Evolutionary conservation across 306 rosid species (phyloP), one percentile per base, ranked within the genome.

Genomic region (Acmispon strigosus): DNA sequence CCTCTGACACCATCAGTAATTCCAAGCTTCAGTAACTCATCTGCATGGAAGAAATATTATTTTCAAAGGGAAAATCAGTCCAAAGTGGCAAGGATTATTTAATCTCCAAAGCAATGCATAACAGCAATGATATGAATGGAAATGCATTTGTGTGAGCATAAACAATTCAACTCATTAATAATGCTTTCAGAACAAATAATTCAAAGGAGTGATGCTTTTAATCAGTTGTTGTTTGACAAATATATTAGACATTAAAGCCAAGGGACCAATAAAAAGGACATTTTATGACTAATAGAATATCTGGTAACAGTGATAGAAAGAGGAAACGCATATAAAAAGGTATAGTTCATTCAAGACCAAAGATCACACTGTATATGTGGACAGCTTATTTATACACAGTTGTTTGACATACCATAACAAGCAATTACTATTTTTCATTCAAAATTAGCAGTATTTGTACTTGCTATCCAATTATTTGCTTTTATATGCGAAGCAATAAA

Each of bases 21-120:
- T 81, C 98, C 98, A 83, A 94, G 97, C 86, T 87, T 94, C 74
- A 41, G 81, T 54, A 94, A 85, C 80, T 94, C 98, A 77, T 80
- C 98, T 94, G 88, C 86, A 82, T 79, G 70, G 57, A 69, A 69
- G 47, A 61, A 69, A 18, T 8, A 71, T 12, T 59, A 76, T 42
- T 76, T 58, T 20, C 62, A 51, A 15, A 8, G 17, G 60, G 61
- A 59, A 80, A 64, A 47, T 56, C 49, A 42, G 36, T 55, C 37
- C 8, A 70, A 56, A 55, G 58, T 14, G 50, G 43, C 51, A 39
- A 37, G 24, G 18, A 69, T 2, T 48, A 58, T 55, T 41, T 71
- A 51, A 8, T 51, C 39, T 63, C 53, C 54, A 65, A 73, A 77
- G 70, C 50, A 69, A 32, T 54, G 63, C 59, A 45, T 11, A 51